These are phyloP conservation scores for Arabidopsis suecica DNA, from an alignment of 345 rosid species.

Conservation along the genomic window DNA sequence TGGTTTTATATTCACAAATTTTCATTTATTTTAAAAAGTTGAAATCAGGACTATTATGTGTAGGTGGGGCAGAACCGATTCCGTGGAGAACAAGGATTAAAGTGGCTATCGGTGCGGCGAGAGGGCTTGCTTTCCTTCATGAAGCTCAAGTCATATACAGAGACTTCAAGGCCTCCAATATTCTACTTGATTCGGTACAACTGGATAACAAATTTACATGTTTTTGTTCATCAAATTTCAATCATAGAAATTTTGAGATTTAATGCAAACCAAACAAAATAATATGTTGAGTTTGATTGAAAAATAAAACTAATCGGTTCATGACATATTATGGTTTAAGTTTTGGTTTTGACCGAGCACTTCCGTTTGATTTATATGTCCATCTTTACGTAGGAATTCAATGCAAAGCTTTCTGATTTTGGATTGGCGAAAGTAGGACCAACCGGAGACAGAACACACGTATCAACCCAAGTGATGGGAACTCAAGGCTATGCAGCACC, in stretches of 20 bases:
- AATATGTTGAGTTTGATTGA: background rate
- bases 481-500: constrained; percentile 96
- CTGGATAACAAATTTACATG: background rate
- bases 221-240: background rate
- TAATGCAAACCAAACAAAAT: background rate
- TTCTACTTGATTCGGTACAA: constrained; percentile 82
- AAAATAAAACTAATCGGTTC: background rate
- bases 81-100: constrained; percentile 87
- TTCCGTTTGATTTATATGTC: background rate
- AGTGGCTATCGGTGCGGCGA: constrained; percentile 90
- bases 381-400: constrained; percentile 66
- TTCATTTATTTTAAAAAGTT: background rate
- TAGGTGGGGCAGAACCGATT: constrained; percentile 86
- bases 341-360: background rate
- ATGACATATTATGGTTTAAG: background rate
- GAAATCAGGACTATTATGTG: background rate
- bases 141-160: constrained; percentile 94
- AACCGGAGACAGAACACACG: constrained; percentile 91
- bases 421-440: constrained; percentile 97
- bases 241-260: background rate
- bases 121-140: constrained; percentile 91
- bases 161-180: constrained; percentile 91
- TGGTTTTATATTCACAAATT: too few relatives aligned
- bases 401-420: constrained; percentile 90
- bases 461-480: constrained; percentile 92